Conservation (phyloP, 1,284 basidiomycete species). For the Puccinia triticina region DNA sequence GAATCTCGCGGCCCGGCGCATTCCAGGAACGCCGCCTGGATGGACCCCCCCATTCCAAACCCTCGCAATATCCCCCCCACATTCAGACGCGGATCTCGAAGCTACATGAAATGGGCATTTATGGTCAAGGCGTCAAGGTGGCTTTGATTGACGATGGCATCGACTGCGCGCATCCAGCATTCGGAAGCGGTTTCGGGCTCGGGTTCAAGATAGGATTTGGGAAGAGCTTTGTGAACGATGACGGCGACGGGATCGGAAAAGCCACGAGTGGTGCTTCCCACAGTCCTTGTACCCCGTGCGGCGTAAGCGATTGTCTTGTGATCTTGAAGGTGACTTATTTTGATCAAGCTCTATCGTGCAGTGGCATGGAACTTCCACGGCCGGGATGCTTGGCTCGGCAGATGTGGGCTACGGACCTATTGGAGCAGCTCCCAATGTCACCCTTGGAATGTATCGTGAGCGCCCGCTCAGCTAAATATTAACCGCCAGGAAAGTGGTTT, state of each 20-base stretch:
- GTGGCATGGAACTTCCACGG: slow-evolving; percentile 32
- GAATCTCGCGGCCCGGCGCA: background rate
- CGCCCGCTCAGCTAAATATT: background rate
- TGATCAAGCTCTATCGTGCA: background rate
- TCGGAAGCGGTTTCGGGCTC: slow-evolving; percentile 69
- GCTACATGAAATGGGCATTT: slow-evolving; percentile 54
- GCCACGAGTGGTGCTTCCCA: background rate
- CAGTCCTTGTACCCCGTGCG: slow-evolving; percentile 31
- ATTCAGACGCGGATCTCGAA: slow-evolving; percentile 66
- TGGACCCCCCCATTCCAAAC: background rate
- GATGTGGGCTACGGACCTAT: slow-evolving; percentile 18
- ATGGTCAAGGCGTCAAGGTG: slow-evolving; percentile 31
- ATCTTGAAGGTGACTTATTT: too few species aligned
- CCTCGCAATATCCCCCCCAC: slow-evolving; percentile 59
- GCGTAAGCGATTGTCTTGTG: background rate
- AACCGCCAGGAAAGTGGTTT: too few species aligned
- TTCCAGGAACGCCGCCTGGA: background rate
- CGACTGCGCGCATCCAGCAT: slow-evolving; percentile 69
- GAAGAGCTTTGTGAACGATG: slow-evolving; percentile 64
- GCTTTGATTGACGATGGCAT: slow-evolving; percentile 61
- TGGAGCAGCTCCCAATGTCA: slow-evolving; percentile 33
- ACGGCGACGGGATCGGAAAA: too few species aligned
- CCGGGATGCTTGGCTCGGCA: slow-evolving; percentile 31
- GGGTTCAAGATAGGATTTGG: slow-evolving; percentile 69
- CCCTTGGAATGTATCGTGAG: slow-evolving; percentile 36